These are phyloP conservation scores for Scedosporium aurantiacum DNA, from an alignment of 2,329 filamentous ascomycete species.

Conservation along the genomic window DNA sequence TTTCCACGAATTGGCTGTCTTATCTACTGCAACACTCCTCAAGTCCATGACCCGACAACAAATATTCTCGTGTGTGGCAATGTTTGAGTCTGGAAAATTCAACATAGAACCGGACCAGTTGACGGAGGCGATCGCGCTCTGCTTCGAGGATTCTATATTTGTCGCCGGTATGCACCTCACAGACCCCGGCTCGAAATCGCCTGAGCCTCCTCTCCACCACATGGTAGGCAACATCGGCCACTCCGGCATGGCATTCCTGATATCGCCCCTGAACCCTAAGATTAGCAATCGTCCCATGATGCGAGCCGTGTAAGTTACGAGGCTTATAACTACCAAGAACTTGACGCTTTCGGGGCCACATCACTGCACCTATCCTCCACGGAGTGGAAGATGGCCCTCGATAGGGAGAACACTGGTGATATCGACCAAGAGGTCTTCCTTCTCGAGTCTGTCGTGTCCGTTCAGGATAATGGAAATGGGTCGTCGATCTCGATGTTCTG, in stretches of 20 bases:
- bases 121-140: neutral
- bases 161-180: neutral
- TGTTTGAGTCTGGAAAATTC: constrained; percentile 8
- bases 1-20: neutral
- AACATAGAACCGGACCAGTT: constrained; percentile 7
- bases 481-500: constrained; percentile 14
- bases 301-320: neutral
- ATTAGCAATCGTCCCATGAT: neutral
- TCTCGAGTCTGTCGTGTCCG: constrained; percentile 13
- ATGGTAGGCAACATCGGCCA: constrained; percentile 9
- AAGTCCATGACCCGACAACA: constrained; percentile 7
- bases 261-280: constrained; percentile 5
- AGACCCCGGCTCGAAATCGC: neutral
- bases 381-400: constrained; percentile 8
- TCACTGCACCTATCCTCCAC: constrained; percentile 14
- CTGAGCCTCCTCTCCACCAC: neutral
- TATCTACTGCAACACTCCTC: constrained; percentile 1
- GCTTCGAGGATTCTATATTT: neutral
- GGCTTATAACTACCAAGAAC: neutral
- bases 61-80: constrained; percentile 7
- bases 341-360: constrained; percentile 3
- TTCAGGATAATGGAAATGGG: constrained; percentile 14
- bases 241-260: constrained; percentile 8
- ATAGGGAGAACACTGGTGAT: constrained; percentile 8
- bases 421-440: constrained; percentile 11